Conservation (phyloP, 1,139 yeast genomes). For the Hanseniaspora gamundiae region DNA sequence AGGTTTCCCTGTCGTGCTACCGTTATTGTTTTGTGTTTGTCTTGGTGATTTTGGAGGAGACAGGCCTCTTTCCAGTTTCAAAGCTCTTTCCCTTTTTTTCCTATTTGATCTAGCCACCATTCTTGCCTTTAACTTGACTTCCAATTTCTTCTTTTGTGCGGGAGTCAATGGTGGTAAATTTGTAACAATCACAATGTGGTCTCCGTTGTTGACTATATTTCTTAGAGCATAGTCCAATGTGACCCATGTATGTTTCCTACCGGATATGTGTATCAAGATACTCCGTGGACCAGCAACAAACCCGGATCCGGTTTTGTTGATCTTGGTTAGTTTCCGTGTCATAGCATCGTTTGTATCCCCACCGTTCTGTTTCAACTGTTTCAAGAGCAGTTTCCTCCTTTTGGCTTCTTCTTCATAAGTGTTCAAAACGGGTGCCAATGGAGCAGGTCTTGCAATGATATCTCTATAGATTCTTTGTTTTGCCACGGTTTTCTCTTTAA, state of each 20-base stretch:
- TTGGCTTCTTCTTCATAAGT: constrained; percentile 11
- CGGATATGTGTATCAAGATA: constrained; percentile 53
- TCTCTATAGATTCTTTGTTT: constrained; percentile 5
- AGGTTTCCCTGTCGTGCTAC: too few relatives aligned
- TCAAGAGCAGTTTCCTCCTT: constrained; percentile 10
- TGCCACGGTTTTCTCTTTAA: constrained; percentile 11
- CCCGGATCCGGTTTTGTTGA: constrained; percentile 15
- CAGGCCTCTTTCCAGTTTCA: constrained; percentile 8
- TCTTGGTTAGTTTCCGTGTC: constrained; percentile 15
- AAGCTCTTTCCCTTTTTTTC: constrained; percentile 8
- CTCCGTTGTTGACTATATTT: constrained; percentile 45
- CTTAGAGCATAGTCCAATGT: constrained; percentile 58
- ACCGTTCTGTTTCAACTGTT: constrained; percentile 5
- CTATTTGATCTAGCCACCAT: constrained; percentile 5
- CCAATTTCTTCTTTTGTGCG: neutral
- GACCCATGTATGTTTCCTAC: constrained; percentile 69
- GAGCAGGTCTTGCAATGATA: constrained; percentile 2
- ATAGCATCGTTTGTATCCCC: constrained; percentile 11
- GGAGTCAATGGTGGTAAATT: constrained; percentile 25
- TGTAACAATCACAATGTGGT: constrained; percentile 45
- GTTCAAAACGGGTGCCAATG: constrained; percentile 5
- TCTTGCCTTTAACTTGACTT: constrained; percentile 4
- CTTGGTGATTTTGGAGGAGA: neutral
- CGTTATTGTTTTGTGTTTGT: constrained; percentile 7
- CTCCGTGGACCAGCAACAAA: constrained; percentile 33